Base-by-base conservation (phyloP, 2,329 filamentous ascomycete species). In the Septoria linicola region DNA sequence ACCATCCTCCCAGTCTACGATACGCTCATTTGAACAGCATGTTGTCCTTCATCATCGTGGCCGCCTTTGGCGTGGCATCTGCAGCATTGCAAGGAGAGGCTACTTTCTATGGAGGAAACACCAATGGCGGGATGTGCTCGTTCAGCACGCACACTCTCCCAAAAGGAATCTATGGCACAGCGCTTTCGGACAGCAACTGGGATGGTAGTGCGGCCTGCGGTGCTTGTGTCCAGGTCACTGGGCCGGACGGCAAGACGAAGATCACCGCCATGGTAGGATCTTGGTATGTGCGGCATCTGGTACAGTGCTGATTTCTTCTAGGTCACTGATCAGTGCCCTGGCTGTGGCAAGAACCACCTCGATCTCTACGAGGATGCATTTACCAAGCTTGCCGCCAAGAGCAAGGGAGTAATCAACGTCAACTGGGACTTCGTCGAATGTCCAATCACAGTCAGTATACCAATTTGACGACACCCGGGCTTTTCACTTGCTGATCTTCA, bases 121-220 rank as follows among this genome's bases (percentile, higher is more conserved):
- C 51, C 2, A 66, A 69, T 4, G 82, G 82, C 32, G 84, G 84
- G 55, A 76, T 75, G 52, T 88, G 84, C 69, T 81, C 78, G 10
- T 85, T 87, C 73, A 72, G 74, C 6, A 79, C 76, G 43, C 85
- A 85, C 70, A 82, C 76, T 2, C 71, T 87, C 20, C 82, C 83
- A 5, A 72, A 76, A 8, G 72, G 73, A 10, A 67, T 86, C 49
- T 80, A 73, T 60, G 84, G 84, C 49, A 83, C 82, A 8, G 84
- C 84, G 1, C 75, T 83, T 42, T 81, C 82, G 0, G 76, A 76
- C 32, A 70, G 73, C 2, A 78, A 76, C 59, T 87, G 84, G 84
- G 67, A 75, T 43, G 69, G 65, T 45, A 74, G 77, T 1, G 74
- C 71, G 35, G 72, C 80, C 56, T 88, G 84, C 61, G 84, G 84